Evolutionary conservation across 371 early-diverging fungal species (phyloP), one percentile per base, ranked within the genome.

Genomic region (Mortierella sp.): DNA sequence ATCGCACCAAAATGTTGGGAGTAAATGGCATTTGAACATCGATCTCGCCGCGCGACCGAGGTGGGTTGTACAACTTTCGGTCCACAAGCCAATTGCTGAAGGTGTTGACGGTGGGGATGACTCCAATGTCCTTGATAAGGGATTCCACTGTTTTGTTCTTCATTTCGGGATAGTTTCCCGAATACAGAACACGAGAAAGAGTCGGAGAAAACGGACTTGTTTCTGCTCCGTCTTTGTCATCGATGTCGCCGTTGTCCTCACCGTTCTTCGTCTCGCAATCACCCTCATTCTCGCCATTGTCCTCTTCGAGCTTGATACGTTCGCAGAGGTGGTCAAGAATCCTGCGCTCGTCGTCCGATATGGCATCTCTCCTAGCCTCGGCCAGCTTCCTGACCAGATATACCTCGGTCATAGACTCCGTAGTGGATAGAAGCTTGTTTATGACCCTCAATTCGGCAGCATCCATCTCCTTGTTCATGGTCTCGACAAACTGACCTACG

Each of bases 321-420:
- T 29, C 58, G 32, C 58, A 29, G 10, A 58, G 58, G 29, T 58
- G 58, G 14, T 58, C 29, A 58, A 58, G 58, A 14, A 58, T 58
- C 58, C 29, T 58, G 5, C 58, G 58, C 58, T 58, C 58, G 10
- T 58, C 58, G 32, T 58, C 29, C 29, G 58, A 58, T 58, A 58
- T 58, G 58, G 58, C 58, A 29, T 58, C 58, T 58, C 14, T 29
- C 58, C 58, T 58, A 29, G 58, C 56, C 56, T n/a, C 56, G n/a
- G 27, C 18, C 58, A 12, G 58, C 29, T 12, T 29, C 58, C 11
- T 58, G 58, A 58, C 58, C 29, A 12, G 29, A 58, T 14, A 32
- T n/a, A 4, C 58, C 58, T 58, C 58, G 29, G 27, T 58, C 14
- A 58, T 58, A 58, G 58, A 58, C 0, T 12, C 58, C 5, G 27